These are phyloP conservation scores for Xerocomus spinulosus DNA, from an alignment of 768 basidiomycete genomes.

Conservation along the genomic window DNA sequence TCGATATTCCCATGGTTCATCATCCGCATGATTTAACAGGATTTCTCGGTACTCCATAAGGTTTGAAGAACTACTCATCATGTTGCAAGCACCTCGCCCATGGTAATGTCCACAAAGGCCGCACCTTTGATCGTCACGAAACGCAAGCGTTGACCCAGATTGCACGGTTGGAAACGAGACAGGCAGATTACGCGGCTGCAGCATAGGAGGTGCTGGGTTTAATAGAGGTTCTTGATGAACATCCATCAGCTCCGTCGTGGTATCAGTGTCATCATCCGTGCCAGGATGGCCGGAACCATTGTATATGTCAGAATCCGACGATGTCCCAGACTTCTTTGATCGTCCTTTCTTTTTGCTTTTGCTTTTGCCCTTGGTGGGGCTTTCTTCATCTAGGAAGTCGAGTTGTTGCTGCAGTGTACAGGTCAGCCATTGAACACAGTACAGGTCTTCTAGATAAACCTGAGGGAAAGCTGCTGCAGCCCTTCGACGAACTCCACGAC, in stretches of 20 bases:
- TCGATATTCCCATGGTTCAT: conserved; percentile 62
- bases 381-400: conserved; percentile 35
- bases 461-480: conserved; percentile 51
- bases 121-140: conserved; percentile 35
- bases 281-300: conserved; percentile 15
- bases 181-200: conserved; percentile 2
- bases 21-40: conserved; percentile 56
- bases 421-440: background rate
- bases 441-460: conserved; percentile 17
- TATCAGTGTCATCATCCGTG: conserved; percentile 21
- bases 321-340: conserved; percentile 25
- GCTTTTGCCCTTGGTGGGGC: conserved; percentile 35
- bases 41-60: conserved; percentile 67
- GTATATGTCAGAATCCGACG: conserved; percentile 42
- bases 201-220: background rate
- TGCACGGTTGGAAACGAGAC: conserved; percentile 4
- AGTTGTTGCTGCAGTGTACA: conserved; percentile 24
- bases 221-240: conserved; percentile 3
- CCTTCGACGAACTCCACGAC: conserved; percentile 70
- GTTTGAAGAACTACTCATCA: conserved; percentile 63
- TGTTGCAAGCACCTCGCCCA: conserved; percentile 47
- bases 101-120: conserved; percentile 60
- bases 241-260: conserved; percentile 24
- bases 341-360: conserved; percentile 34
- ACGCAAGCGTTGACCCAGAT: background rate